Base-by-base conservation (phyloP, 2,329 filamentous ascomycete genomes). In the Pseudocercospora cruenta region DNA sequence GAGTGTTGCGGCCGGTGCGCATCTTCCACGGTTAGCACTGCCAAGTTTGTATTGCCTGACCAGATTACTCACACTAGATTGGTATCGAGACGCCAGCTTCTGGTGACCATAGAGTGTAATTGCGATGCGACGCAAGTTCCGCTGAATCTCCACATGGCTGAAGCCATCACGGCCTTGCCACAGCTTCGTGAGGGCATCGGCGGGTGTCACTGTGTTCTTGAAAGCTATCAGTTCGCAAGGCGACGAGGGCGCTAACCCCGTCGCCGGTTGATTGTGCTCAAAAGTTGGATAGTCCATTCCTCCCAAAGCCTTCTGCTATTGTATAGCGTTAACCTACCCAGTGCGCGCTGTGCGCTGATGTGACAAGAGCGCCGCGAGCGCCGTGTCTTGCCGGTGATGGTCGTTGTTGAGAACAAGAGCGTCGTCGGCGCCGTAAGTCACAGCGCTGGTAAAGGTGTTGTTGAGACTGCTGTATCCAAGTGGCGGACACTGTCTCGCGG, bases 21-120 rank as follows among this genome's bases (percentile, higher is more conserved):
- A 59, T 39, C 57, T 59, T 31, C 22, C 19, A 21, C 12, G 39
- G 19, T 59, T 31, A 59, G 33, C 57, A 39, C 9, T 26, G 24
- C 6, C 19, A 28, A 16, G 19, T 22, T 33, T 21, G 4, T 24
- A 5, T 26, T 43, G 19, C 12, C 36, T 59, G 19, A 45, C 9
- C 16, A 28, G 19, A 10, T 45, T 19, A 60, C 58, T 31, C n/a
- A 60, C 58, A 4, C 26, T n/a, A 31, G 43, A 36, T 22, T 60
- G 43, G 24, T 36, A 60, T 7, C 39, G 43, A 12, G 9, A 9
- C 22, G 58, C 3, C 4, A 49, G 58, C 39, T 49, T 53, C 28
- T 60, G 58, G 43, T 60, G 58, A 9, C n/a, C 43, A 24, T 49
- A 49, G 43, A 60, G 58, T 24, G 45, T 49, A 2, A 47, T 39